These are phyloP conservation scores for Mycena venus DNA, from an alignment of 768 basidiomycete genomes.

Conservation along the genomic window DNA sequence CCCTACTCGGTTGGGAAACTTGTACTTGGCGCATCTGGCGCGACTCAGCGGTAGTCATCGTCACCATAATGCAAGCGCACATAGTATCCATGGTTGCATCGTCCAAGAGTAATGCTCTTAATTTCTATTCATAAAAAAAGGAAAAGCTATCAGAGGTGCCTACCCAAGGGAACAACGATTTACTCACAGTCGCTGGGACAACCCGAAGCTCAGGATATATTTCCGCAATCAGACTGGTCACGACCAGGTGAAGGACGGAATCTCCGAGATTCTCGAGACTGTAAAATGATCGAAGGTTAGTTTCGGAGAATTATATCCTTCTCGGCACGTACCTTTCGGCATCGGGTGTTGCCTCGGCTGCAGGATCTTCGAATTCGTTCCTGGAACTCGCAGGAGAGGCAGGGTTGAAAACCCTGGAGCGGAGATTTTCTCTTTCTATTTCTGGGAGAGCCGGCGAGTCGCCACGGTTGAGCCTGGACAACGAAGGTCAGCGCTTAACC, in stretches of 20 bases:
- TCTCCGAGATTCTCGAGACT: constrained; percentile 68
- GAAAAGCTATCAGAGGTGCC: neutral
- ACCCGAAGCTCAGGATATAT: constrained; percentile 61
- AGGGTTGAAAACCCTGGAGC: neutral
- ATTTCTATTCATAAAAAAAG: neutral
- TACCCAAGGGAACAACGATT: neutral
- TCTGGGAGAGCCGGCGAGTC: neutral
- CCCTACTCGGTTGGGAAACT: neutral
- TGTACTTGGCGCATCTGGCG: neutral
- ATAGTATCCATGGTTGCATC: neutral
- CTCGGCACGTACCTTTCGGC: neutral
- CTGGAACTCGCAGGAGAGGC: neutral
- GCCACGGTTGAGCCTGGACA: neutral
- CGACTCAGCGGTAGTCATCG: neutral
- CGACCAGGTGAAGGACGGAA: constrained; percentile 59
- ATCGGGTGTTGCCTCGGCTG: neutral
- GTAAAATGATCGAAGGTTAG: no score
- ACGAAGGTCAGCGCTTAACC: neutral
- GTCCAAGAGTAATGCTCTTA: neutral
- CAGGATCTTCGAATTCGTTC: constrained; percentile 1
- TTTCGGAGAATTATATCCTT: neutral
- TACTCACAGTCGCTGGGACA: constrained; percentile 61
- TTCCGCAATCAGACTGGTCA: constrained; percentile 59
- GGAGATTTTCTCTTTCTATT: neutral
- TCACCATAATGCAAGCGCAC: neutral